Base-by-base conservation (phyloP, 108 stramenopile genomes). In the Skeletonema potamos region DNA sequence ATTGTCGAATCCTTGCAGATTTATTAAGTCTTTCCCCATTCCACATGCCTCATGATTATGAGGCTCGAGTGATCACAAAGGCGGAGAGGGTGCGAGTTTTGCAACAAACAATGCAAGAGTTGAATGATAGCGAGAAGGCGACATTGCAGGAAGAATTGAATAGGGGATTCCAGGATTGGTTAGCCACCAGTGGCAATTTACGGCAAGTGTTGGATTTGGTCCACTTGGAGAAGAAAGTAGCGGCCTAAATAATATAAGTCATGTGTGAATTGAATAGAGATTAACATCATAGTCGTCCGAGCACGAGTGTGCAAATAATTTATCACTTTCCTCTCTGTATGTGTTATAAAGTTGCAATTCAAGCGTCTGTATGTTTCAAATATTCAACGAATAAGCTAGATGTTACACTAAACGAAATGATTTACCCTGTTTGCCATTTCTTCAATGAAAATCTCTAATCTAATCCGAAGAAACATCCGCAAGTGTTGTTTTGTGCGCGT, bases 121-220 rank as follows among this genome's bases (percentile, higher is more conserved):
- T 94, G 57, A 82, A 86, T 37, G 72, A 81, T 18, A 85, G 87
- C 26, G 88, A 94, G 61, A 85, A 78, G 48, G 55, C 58, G 24
- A 77, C 64, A 54, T 77, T 94, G 28, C 86, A 94, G 59, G 93
- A 94, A 48, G 93, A 94, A 67, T 54, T 94, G 58, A 90, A 91
- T 64, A 73, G 83, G 39, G 90, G 89, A 8, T 92, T 96, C 59
- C 76, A 88, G 51, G 96, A 97, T 65, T 97, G 96, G 96, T 79
- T 97, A 22, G 91, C 92, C 3, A 85, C 93, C 28, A 92, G 91
- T 62, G 96, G 96, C 4, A 97, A 97, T 71, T 77, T 97, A 12
- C 86, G 94, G 26, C 96, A 97, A 54, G 92, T 97, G 26, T 76
- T 97, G 46, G 96, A 97, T 76, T 82, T 97, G 28, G 92, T 97